A percentile compares a stretch with the other conserved stretches of the same genome.
Evolutionary conservation across 2,329 filamentous ascomycete genomes (phyloP).

Genomic region (Clarireedia paspali): DNA sequence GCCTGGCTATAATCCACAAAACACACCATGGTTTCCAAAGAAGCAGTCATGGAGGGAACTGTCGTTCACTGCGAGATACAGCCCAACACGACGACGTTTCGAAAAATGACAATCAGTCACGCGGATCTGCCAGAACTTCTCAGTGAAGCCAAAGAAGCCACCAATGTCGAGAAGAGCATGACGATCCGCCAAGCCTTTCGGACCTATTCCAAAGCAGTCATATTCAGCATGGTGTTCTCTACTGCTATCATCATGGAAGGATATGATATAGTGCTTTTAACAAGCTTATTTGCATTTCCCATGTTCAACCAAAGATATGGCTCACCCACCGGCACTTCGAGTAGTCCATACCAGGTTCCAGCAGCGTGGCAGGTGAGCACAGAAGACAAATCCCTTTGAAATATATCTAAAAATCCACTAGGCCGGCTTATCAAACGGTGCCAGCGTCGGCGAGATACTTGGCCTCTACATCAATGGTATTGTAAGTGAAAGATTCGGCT

Average conservation of each 20-base stretch:
- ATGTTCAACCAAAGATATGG: constrained; percentile 33
- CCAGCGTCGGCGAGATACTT: constrained; percentile 35
- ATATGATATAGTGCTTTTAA: constrained; percentile 55
- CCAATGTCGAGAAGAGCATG: constrained; percentile 18
- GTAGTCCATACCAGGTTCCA: constrained; percentile 25
- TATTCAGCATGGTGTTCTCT: constrained; percentile 79
- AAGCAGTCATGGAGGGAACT: not conserved
- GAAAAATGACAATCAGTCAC: constrained; percentile 13
- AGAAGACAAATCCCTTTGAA: not conserved
- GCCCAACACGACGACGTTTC: constrained; percentile 7
- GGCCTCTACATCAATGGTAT: constrained; percentile 43
- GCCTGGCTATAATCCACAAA: not conserved
- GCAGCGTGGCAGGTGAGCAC: constrained; percentile 28
- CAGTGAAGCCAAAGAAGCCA: constrained; percentile 19
- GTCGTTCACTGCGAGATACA: not conserved
- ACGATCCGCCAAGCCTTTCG: constrained; percentile 55
- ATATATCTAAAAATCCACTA: not conserved
- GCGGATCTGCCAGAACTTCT: constrained; percentile 9
- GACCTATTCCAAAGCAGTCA: constrained; percentile 80
- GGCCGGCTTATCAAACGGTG: constrained; percentile 29
- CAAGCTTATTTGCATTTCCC: constrained; percentile 26
- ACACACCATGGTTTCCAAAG: not conserved
- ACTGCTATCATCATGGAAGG: constrained; percentile 90
- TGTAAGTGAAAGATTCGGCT: constrained; percentile 43
- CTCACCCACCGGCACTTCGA: constrained; percentile 20